phyloP scores from a whole-genome alignment of 1,139 yeast genomes.

The Tardiomyces depauwii region DNA sequence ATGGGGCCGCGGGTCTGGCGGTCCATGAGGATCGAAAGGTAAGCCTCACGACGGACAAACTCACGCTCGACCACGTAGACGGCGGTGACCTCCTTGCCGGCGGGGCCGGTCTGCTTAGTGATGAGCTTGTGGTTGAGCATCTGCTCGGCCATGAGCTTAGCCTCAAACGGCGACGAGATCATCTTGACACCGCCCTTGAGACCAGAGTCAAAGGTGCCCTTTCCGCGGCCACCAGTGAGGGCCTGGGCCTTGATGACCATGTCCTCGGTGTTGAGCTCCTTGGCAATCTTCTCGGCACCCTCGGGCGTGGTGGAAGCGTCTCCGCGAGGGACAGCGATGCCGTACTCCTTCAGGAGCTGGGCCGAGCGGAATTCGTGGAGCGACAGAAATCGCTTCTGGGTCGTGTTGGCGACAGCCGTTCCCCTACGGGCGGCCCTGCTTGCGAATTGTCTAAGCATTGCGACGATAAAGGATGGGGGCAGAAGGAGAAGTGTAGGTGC shows the following conservation, averaged over 20 bases:
- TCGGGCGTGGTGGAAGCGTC: slow-evolving; percentile 83
- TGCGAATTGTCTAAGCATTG: not conserved
- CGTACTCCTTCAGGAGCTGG: slow-evolving; percentile 65
- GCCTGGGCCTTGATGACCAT: slow-evolving; percentile 97
- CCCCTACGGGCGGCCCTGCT: not conserved
- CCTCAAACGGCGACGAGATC: slow-evolving; percentile 78
- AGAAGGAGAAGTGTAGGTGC: too few species aligned
- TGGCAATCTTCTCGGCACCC: slow-evolving; percentile 77
- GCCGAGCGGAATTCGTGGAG: slow-evolving; percentile 97
- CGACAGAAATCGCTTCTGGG: not conserved
- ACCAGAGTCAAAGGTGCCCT: slow-evolving; percentile 94
- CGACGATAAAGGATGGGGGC: not conserved
- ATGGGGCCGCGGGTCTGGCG: slow-evolving; percentile 83
- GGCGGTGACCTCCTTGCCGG: slow-evolving; percentile 94
- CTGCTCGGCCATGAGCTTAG: slow-evolving; percentile 72
- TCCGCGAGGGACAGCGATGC: slow-evolving; percentile 87
- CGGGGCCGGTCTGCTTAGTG: slow-evolving; percentile 97
- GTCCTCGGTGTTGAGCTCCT: slow-evolving; percentile 53
- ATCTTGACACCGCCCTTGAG: slow-evolving; percentile 95
- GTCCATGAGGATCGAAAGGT: slow-evolving; percentile 90
- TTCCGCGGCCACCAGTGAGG: slow-evolving; percentile 98
- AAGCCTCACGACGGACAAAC: slow-evolving; percentile 89
- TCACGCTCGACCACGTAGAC: slow-evolving; percentile 94
- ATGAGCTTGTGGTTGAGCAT: slow-evolving; percentile 88
- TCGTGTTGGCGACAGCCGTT: not conserved